Percentiles rank a stretch among this genome's conserved stretches.
Conservation (phyloP, 2,329 filamentous ascomycete genomes). For the Diaporthe eres region DNA sequence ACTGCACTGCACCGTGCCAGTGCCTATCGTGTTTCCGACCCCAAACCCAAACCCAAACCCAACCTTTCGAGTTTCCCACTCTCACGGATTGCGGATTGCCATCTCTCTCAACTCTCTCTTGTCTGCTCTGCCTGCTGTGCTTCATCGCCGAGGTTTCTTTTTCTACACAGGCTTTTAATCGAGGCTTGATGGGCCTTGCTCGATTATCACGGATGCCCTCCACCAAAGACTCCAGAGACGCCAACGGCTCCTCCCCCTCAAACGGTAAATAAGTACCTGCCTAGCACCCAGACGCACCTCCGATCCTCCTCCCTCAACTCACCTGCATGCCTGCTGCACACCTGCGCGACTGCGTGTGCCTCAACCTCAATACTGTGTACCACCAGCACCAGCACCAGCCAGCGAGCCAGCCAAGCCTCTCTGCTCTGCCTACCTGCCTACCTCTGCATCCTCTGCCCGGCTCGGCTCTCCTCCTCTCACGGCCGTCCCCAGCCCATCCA, state of each 20-base stretch:
- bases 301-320: conserved; percentile 30
- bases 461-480: conserved; percentile 2
- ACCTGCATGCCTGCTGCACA: background rate
- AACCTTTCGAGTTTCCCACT: conserved; percentile 22
- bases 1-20: background rate
- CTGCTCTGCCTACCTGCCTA: background rate
- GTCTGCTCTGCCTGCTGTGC: conserved; percentile 1
- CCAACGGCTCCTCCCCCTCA: conserved; percentile 40
- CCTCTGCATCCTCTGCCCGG: conserved; percentile 6
- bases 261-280: conserved; percentile 42
- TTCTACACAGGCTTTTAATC: background rate
- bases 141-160: background rate
- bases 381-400: background rate
- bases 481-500: conserved; percentile 1
- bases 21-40: conserved; percentile 1
- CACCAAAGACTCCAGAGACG: conserved; percentile 39
- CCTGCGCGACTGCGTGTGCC: conserved; percentile 7
- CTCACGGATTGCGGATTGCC: conserved; percentile 24
- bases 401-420: conserved; percentile 3
- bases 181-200: conserved; percentile 22
- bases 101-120: conserved; percentile 18
- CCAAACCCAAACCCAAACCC: conserved; percentile 16
- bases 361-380: conserved; percentile 2
- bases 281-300: conserved; percentile 20
- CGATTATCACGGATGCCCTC: conserved; percentile 40